These are phyloP conservation scores for Melampsora larici-populina DNA, from an alignment of 1,284 basidiomycete species.

Conservation along the genomic window DNA sequence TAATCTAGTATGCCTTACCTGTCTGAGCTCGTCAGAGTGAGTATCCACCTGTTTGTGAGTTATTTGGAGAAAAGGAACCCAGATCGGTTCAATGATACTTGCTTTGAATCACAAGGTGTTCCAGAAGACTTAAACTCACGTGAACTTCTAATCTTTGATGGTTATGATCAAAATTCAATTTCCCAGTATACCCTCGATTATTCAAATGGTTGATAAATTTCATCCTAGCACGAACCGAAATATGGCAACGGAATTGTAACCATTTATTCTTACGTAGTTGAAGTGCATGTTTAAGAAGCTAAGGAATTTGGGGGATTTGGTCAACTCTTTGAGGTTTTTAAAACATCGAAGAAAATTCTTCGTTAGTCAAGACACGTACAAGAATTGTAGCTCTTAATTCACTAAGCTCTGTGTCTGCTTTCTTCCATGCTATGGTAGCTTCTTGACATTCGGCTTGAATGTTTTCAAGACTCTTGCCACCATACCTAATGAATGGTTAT, in stretches of 20 bases:
- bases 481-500: not conserved
- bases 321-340: too few species aligned
- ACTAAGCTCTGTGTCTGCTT: conserved; percentile 20
- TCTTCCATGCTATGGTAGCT: not conserved
- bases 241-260: conserved; percentile 80
- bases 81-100: not conserved
- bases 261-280: conserved; percentile 68
- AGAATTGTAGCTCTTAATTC: conserved; percentile 4
- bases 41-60: conserved; percentile 31
- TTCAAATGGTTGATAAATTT: conserved; percentile 78
- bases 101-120: not conserved
- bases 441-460: conserved; percentile 16
- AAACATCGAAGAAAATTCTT: too few species aligned
- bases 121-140: conserved; percentile 55
- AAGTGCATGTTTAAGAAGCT: conserved; percentile 58
- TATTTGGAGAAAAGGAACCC: not conserved
- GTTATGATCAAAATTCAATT: conserved; percentile 70
- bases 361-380: too few species aligned
- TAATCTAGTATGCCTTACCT: conserved; percentile 17
- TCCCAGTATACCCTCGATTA: conserved; percentile 64
- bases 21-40: conserved; percentile 31
- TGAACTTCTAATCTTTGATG: conserved; percentile 66
- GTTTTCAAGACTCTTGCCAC: conserved; percentile 20
- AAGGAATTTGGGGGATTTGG: not conserved
- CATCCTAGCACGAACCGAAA: conserved; percentile 76